Percentiles rank a stretch among this genome's conserved stretches.
These are phyloP conservation scores for Gossypium mustelinum DNA, from an alignment of 345 rosid species.

Conservation along the genomic window DNA sequence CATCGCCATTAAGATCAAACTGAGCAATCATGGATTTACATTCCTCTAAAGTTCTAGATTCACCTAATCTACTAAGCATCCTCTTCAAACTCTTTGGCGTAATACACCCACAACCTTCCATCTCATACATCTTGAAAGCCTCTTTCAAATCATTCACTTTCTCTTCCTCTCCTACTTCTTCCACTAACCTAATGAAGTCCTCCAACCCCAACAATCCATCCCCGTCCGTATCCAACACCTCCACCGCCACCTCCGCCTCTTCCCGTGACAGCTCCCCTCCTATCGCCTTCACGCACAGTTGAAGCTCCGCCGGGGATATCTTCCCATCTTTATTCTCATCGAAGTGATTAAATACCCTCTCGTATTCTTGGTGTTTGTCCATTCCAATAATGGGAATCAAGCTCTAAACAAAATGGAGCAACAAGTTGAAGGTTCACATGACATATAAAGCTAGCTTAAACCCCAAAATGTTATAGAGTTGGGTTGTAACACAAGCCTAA, in stretches of 20 bases:
- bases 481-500: background rate
- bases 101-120: conserved; percentile 37
- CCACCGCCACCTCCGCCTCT: conserved; percentile 35
- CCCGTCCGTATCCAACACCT: conserved; percentile 35
- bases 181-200: conserved; percentile 41
- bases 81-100: conserved; percentile 33
- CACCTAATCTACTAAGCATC: conserved; percentile 46
- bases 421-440: background rate
- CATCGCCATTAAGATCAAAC: conserved; percentile 50
- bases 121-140: conserved; percentile 47
- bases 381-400: background rate
- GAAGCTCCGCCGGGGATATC: conserved; percentile 29
- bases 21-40: conserved; percentile 40
- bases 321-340: conserved; percentile 46
- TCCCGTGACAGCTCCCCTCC: conserved; percentile 28
- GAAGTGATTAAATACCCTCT: conserved; percentile 27
- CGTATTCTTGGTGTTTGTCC: conserved; percentile 1
- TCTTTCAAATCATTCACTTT: conserved; percentile 38
- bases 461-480: background rate
- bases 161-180: conserved; percentile 43
- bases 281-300: conserved; percentile 15
- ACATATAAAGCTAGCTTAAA: background rate
- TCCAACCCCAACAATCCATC: conserved; percentile 48
- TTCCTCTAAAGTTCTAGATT: conserved; percentile 32
- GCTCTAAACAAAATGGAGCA: background rate